Conservation (phyloP, 2,329 filamentous ascomycete species). For the Sporothrix luriei region DNA sequence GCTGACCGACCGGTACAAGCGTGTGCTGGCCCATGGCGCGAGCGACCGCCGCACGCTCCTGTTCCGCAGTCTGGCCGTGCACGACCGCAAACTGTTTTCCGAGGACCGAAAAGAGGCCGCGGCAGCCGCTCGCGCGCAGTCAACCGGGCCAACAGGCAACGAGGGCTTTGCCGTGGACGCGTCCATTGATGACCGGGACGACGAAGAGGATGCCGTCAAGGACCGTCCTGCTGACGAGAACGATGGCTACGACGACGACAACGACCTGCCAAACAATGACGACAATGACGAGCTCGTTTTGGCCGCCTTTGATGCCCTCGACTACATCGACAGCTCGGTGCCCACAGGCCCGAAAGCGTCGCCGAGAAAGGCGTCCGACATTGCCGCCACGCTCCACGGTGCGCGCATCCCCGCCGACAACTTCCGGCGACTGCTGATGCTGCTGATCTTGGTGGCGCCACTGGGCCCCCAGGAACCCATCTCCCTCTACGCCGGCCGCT, state of each 20-base stretch:
- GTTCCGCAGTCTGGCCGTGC: constrained; percentile 72
- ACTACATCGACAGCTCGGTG: constrained; percentile 54
- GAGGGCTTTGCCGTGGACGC: constrained; percentile 53
- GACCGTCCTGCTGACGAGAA: background rate
- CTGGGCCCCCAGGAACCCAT: constrained; percentile 66
- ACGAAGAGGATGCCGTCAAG: constrained; percentile 58
- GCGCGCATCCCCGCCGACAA: constrained; percentile 75
- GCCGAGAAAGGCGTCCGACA: constrained; percentile 40
- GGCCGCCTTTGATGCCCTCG: constrained; percentile 68
- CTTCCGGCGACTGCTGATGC: constrained; percentile 68
- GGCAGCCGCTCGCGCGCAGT: constrained; percentile 31
- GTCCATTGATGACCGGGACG: constrained; percentile 47
- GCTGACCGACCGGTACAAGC: constrained; percentile 69
- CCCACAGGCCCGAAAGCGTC: constrained; percentile 38
- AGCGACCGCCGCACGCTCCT: constrained; percentile 64
- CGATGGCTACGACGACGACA: constrained; percentile 47
- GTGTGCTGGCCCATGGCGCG: constrained; percentile 61
- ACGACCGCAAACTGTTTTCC: constrained; percentile 60
- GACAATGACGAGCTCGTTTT: constrained; percentile 67
- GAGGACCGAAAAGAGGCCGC: constrained; percentile 30
- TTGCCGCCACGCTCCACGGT: constrained; percentile 54
- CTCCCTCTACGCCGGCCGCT: constrained; percentile 60
- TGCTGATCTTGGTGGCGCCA: constrained; percentile 68
- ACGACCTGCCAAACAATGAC: background rate
- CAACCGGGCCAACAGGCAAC: background rate